Evolutionary conservation across 225 moss, liverwort and hornwort species (phyloP).

Genomic region (Polytrichum formosum): DNA sequence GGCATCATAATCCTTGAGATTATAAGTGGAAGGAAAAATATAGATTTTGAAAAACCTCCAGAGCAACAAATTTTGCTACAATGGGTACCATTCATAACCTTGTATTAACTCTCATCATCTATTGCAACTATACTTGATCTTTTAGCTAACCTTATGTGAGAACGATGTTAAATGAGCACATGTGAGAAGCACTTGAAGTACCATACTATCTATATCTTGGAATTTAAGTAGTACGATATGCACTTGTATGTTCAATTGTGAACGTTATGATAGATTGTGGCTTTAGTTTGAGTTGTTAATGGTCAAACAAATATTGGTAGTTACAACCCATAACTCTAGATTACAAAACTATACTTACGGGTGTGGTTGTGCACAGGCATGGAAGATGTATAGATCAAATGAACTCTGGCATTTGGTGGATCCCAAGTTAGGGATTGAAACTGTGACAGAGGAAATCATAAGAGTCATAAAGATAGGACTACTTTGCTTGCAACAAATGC

Average conservation of each 20-base stretch:
- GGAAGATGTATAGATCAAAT: slow-evolving; percentile 38
- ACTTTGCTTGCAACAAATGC: slow-evolving; percentile 36
- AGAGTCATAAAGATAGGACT: slow-evolving; percentile 36
- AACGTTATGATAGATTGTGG: no score
- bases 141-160: background rate
- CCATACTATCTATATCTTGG: no score
- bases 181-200: no score
- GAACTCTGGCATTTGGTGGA: slow-evolving; percentile 32
- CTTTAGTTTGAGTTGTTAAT: no score
- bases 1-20: slow-evolving; percentile 50
- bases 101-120: background rate
- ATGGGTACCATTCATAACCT: slow-evolving; percentile 25
- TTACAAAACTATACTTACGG: no score
- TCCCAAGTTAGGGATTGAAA: slow-evolving; percentile 26
- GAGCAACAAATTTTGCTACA: slow-evolving; percentile 42
- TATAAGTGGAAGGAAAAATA: slow-evolving; percentile 45
- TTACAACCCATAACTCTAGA: no score
- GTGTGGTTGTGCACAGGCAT: slow-evolving; percentile 22
- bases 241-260: no score
- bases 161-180: no score
- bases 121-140: background rate
- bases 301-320: no score
- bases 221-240: no score
- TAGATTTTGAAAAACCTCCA: slow-evolving; percentile 28
- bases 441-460: slow-evolving; percentile 32